phyloP scores from a whole-genome alignment of 805 yeast species.

The Candida dendrica region DNA sequence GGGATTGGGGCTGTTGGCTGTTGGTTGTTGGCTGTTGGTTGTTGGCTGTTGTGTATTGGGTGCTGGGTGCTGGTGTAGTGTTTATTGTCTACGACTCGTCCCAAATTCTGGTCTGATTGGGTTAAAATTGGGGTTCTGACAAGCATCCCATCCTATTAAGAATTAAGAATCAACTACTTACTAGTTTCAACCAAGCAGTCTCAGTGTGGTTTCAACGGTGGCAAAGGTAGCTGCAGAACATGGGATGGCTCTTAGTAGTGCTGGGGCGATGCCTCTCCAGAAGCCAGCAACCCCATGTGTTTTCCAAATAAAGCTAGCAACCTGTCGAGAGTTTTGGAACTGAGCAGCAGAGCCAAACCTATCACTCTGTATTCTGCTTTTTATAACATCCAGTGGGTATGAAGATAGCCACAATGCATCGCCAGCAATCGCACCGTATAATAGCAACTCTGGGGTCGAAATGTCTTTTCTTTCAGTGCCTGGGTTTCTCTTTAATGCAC shows the following conservation, averaged over 20 bases:
- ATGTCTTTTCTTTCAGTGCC: slow-evolving; percentile 53
- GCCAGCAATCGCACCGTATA: slow-evolving; percentile 88
- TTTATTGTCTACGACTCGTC: no score
- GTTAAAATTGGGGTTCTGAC: no score
- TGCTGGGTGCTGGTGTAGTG: no score
- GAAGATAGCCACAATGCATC: slow-evolving; percentile 77
- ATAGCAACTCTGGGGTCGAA: slow-evolving; percentile 80
- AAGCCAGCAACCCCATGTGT: slow-evolving; percentile 44
- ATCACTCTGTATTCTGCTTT: slow-evolving; percentile 78
- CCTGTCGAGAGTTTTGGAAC: slow-evolving; percentile 35
- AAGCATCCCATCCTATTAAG: no score
- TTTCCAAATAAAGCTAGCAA: slow-evolving; percentile 22
- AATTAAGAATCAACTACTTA: no score
- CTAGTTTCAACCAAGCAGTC: slow-evolving; percentile 23
- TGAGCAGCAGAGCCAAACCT: slow-evolving; percentile 35
- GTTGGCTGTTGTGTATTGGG: no score
- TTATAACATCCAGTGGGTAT: slow-evolving; percentile 88
- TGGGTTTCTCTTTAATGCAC: slow-evolving; percentile 25
- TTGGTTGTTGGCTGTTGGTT: no score
- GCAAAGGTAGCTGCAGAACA: slow-evolving; percentile 74
- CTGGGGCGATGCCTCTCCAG: slow-evolving; percentile 58
- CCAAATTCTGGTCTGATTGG: no score
- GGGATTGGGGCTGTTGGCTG: no score
- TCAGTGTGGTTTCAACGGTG: slow-evolving; percentile 59
- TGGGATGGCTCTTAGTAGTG: slow-evolving; percentile 54